Evolutionary conservation across 2,329 filamentous ascomycete species (phyloP).

Genomic region (Didymella pinodella): DNA sequence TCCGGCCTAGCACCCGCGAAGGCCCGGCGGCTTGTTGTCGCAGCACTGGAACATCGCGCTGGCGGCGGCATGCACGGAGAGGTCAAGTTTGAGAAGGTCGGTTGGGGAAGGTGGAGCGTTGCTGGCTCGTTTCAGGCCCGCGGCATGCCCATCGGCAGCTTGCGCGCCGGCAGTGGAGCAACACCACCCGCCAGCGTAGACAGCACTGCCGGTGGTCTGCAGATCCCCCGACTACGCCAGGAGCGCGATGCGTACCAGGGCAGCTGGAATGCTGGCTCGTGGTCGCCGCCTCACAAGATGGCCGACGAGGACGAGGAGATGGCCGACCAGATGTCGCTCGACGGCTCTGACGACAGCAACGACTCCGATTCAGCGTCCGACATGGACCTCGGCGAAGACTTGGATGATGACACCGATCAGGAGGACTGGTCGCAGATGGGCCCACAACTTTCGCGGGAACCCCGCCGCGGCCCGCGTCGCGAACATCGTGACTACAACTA

Average conservation of each 20-base stretch:
- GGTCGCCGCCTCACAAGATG: slow-evolving; percentile 65
- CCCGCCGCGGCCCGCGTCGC: slow-evolving; percentile 42
- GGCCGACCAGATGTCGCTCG: slow-evolving; percentile 93
- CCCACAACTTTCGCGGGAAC: slow-evolving; percentile 62
- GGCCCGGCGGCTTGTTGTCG: slow-evolving; percentile 89
- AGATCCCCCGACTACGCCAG: slow-evolving; percentile 53
- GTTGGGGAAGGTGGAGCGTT: slow-evolving; percentile 94
- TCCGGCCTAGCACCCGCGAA: slow-evolving; percentile 87
- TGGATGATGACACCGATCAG: slow-evolving; percentile 85
- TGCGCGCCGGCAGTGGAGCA: slow-evolving; percentile 36
- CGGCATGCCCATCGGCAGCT: slow-evolving; percentile 50
- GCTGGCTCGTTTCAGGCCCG: slow-evolving; percentile 62
- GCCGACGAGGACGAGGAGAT: slow-evolving; percentile 56
- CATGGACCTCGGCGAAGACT: slow-evolving; percentile 73
- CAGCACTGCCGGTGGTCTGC: slow-evolving; percentile 52
- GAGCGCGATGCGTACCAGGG: slow-evolving; percentile 56
- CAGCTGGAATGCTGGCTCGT: slow-evolving; percentile 74
- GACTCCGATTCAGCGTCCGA: slow-evolving; percentile 77
- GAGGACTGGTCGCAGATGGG: slow-evolving; percentile 95
- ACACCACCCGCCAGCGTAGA: slow-evolving; percentile 62
- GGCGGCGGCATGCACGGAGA: slow-evolving; percentile 69
- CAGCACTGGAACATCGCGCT: slow-evolving; percentile 83
- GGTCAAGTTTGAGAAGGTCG: slow-evolving; percentile 91
- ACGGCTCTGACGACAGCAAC: slow-evolving; percentile 53
- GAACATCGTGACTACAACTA: slow-evolving; percentile 52